Conservation (phyloP, 2,329 filamentous ascomycete genomes). For the Dryadomyces sulphureus region DNA sequence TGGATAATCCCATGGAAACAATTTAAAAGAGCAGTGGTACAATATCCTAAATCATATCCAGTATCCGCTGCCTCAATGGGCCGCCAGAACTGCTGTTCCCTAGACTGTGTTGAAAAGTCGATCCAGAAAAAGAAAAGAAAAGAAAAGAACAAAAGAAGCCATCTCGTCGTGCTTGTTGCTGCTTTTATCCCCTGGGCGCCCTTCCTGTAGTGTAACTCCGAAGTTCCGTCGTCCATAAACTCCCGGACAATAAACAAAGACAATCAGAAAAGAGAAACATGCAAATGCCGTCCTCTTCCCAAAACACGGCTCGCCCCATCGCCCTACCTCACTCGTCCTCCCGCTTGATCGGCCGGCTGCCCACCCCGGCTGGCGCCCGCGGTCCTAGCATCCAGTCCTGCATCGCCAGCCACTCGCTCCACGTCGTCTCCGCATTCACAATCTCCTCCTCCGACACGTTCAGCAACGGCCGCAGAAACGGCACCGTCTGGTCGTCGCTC, state of each 20-base stretch:
- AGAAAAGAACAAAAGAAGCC: not conserved
- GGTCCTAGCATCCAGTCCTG: conserved; percentile 98
- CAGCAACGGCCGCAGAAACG: conserved; percentile 74
- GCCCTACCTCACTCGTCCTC: conserved; percentile 7
- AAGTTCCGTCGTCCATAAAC: not conserved
- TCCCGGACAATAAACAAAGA: not conserved
- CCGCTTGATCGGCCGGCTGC: conserved; percentile 8
- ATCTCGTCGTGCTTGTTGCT: not conserved
- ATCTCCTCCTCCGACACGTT: conserved; percentile 68
- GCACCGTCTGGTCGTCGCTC: conserved; percentile 65
- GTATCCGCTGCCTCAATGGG: too few species aligned
- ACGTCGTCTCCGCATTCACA: conserved; percentile 63
- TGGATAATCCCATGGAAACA: too few species aligned
- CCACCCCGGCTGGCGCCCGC: conserved; percentile 40
- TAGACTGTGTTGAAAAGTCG: too few species aligned
- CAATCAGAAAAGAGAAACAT: not conserved
- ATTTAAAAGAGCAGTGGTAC: too few species aligned
- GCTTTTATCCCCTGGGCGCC: not conserved
- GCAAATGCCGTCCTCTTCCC: not conserved
- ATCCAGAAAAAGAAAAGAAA: not conserved
- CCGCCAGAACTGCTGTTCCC: too few species aligned
- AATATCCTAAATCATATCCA: too few species aligned
- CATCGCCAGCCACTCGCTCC: conserved; percentile 94
- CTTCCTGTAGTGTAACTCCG: not conserved
- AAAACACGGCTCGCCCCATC: not conserved